phyloP scores from a whole-genome alignment of 768 basidiomycete species.

The Pholiota microspora region DNA sequence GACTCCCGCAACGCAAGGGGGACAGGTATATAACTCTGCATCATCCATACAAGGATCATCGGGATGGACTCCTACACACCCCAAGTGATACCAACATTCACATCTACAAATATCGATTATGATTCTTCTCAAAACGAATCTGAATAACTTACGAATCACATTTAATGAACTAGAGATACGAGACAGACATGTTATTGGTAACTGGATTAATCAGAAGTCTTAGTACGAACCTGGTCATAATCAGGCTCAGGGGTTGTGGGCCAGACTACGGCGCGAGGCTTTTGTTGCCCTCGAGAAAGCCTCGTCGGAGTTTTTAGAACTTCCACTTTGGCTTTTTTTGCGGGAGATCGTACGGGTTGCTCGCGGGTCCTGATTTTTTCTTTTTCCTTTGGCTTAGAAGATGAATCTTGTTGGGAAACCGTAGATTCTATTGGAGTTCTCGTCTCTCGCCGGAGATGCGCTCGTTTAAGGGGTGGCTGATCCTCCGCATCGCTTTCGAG shows the following conservation, averaged over 20 bases:
- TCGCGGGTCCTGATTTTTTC: constrained; percentile 1
- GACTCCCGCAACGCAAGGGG: constrained; percentile 31
- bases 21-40: constrained; percentile 37
- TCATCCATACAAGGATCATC: constrained; percentile 35
- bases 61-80: constrained; percentile 40
- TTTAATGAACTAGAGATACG: constrained; percentile 24
- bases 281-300: constrained; percentile 12
- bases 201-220: not conserved
- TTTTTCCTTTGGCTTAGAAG: constrained; percentile 2
- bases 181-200: not conserved
- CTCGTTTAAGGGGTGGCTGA: constrained; percentile 31
- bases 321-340: constrained; percentile 5
- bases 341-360: constrained; percentile 3
- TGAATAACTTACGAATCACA: constrained; percentile 22
- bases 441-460: constrained; percentile 13
- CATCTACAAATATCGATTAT: constrained; percentile 29
- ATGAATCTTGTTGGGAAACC: not conserved
- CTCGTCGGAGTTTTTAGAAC: constrained; percentile 11
- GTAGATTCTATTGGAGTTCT: not conserved
- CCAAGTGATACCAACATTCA: constrained; percentile 49
- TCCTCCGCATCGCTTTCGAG: constrained; percentile 15
- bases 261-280: constrained; percentile 20
- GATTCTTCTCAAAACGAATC: not conserved
- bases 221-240: constrained; percentile 28
- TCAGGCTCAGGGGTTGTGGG: constrained; percentile 23